Evolutionary conservation across 768 basidiomycete genomes (phyloP).

Genomic region (Lentinula raphanica): DNA sequence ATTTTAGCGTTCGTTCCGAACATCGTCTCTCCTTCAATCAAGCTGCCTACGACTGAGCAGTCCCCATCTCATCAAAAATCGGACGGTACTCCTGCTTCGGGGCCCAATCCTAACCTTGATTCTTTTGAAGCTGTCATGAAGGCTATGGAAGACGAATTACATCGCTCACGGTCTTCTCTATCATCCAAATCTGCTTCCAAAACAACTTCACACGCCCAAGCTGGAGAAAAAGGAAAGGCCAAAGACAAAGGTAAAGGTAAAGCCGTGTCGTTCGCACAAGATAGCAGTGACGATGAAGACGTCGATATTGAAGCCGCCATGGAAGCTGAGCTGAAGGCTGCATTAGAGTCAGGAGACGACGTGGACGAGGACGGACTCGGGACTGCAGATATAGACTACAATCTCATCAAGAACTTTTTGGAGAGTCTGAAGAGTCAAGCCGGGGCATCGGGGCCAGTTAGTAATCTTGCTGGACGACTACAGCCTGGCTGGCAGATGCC

Average conservation of each 20-base stretch:
- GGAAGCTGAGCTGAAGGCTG: slow-evolving; percentile 77
- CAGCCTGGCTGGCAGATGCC: slow-evolving; percentile 73
- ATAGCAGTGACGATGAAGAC: slow-evolving; percentile 40
- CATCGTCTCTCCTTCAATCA: slow-evolving; percentile 1
- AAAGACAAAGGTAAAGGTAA: slow-evolving; percentile 44
- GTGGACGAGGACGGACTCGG: slow-evolving; percentile 53
- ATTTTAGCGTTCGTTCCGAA: slow-evolving; percentile 55
- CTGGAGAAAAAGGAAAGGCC: background rate
- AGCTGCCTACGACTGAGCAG: background rate
- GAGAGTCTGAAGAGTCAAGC: slow-evolving; percentile 93
- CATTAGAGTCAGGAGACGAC: slow-evolving; percentile 46
- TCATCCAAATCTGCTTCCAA: slow-evolving; percentile 4
- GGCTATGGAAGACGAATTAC: slow-evolving; percentile 87
- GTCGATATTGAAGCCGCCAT: slow-evolving; percentile 79
- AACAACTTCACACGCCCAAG: slow-evolving; percentile 3
- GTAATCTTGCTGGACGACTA: slow-evolving; percentile 82
- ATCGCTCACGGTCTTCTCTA: slow-evolving; percentile 31
- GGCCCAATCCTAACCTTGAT: slow-evolving; percentile 66
- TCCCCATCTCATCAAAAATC: background rate
- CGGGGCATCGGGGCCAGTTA: slow-evolving; percentile 86
- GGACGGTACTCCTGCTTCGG: slow-evolving; percentile 17
- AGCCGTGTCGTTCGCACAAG: slow-evolving; percentile 24
- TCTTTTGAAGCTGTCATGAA: slow-evolving; percentile 96
- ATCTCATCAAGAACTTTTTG: slow-evolving; percentile 92
- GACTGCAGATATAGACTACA: slow-evolving; percentile 65